Base-by-base conservation (phyloP, 345 rosid species). In the Ceriops zippeliana region DNA sequence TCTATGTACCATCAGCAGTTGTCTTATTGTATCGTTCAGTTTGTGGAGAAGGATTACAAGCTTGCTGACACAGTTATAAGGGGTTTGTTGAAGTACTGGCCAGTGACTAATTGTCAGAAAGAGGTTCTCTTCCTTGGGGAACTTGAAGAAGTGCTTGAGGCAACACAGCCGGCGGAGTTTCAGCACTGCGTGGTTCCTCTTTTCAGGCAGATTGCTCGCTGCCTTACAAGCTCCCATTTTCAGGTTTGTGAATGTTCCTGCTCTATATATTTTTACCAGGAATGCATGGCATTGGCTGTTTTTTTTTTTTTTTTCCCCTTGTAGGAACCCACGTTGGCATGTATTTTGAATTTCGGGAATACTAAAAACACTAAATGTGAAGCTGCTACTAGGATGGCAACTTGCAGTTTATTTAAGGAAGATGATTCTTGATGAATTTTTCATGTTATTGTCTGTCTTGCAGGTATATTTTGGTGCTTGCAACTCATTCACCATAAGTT, bases 81-180 rank as follows among this genome's bases (percentile, higher is more conserved):
- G 67, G 98, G 98, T 22, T 75, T 92, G 82, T 72, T 92, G 79
- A 92, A 86, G 85, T 92, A 77, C 80, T 92, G 96, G 98, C 98
- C 98, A 32, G 68, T 88, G 70, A 92, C 86, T 37, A 92, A 88
- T 76, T 92, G 98, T 80, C 87, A 78, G 42, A 92, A 92, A 75
- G 98, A 92, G 71, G 89, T 90, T 82, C 88, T 92, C 76, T 92
- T 92, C 70, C 92, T 92, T 63, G 91, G 86, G 69, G 96, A 92
- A 79, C 96, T 92, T 61, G 98, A 90, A 80, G 98, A 92, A 81
- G 96, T 92, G 69, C 89, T 92, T 1, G 98, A 92, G 76, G 90
- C 89, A 26, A 88, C 98, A 16, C 95, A 92, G 65, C 79, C 87
- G 67, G 86, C 88, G 6, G 98, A 90, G 79, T 92, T 92, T 73